Conservation (phyloP, 129 eudicot genomes). For the Kitagawia praeruptora region DNA sequence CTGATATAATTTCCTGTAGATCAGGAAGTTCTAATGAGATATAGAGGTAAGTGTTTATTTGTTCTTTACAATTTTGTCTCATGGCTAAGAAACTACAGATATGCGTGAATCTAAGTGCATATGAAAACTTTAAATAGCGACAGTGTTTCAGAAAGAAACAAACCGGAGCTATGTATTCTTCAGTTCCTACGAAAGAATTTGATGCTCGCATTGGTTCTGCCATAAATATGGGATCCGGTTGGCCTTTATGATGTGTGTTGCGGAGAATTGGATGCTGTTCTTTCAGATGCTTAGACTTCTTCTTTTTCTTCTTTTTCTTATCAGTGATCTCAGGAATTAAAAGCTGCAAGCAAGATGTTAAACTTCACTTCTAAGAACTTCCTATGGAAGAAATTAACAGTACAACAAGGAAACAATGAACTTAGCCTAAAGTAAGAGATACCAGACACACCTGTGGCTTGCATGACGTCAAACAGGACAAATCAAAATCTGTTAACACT, state of each 20-base stretch:
- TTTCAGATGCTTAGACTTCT: constrained; percentile 31
- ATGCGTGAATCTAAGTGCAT: not conserved
- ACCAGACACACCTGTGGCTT: constrained; percentile 66
- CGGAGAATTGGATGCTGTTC: constrained; percentile 53
- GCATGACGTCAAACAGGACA: constrained; percentile 98
- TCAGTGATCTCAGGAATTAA: constrained; percentile 49
- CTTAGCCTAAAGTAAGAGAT: not conserved
- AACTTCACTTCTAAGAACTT: not conserved
- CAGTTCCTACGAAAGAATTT: constrained; percentile 95
- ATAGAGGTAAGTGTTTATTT: not conserved
- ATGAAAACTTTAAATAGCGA: not conserved
- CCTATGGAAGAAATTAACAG: not conserved
- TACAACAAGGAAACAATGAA: not conserved
- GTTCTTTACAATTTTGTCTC: not conserved
- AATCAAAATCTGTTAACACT: constrained; percentile 89
- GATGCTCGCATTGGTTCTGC: constrained; percentile 99
- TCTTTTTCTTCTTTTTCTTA: constrained; percentile 32
- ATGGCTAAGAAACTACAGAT: not conserved
- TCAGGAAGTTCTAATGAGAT: not conserved
- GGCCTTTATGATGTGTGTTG: constrained; percentile 43
- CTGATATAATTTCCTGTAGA: constrained; percentile 78
- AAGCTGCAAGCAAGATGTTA: constrained; percentile 45
- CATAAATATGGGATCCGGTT: constrained; percentile 73
- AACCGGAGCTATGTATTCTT: constrained; percentile 99
- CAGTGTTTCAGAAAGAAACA: constrained; percentile 7